Base-by-base conservation (phyloP, 257 asterid species). In the Gentiana straminea region DNA sequence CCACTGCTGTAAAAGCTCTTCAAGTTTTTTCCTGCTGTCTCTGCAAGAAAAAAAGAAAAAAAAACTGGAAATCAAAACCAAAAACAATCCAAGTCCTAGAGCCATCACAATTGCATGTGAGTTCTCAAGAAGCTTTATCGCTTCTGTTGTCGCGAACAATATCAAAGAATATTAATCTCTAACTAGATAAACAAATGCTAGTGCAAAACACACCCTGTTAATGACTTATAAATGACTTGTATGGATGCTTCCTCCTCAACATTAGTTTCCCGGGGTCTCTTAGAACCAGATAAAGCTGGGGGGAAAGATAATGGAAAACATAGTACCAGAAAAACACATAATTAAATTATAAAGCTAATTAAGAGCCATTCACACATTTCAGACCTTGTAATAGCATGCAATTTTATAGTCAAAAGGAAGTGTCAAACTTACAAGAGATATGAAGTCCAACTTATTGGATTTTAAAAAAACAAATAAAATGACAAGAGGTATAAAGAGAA, bases 1-100 rank as follows among this genome's bases (percentile, higher is more conserved):
- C 99, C 99, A 92, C 61, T 80, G 78, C 68, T 74, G 91, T 58
- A 92, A 77, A 51, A 92, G 74, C 76, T 84, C 96, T 78, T 83
- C 86, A 37, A 88, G 94, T 79, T 83, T 88, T 71, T 71, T 83
- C 67, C 77, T 84, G 69, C 99, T 88, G 70, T 88, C 94, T 57
- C 99, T 92, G 89, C 45, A 62, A 76, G 24, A 54, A 67, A 64
- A 32, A 57, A 62, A 38, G 36, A 76, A 54, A 67, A 64, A 32
- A 59, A 62, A 39, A 41, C 51, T 34, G 49, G 59, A 68, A 36
- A 32, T 51, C 39, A 51, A 47, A 52, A 33, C 64, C 46, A 35
- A 32, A 49, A 13, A 43, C 37, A 51, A 24, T 8, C 33, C 11
- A 11, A 41, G n/a, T 53, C 32, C 36, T 37, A 48, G 5, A 8